phyloP scores from a whole-genome alignment of 805 yeast species.

The Ogataea henricii region DNA sequence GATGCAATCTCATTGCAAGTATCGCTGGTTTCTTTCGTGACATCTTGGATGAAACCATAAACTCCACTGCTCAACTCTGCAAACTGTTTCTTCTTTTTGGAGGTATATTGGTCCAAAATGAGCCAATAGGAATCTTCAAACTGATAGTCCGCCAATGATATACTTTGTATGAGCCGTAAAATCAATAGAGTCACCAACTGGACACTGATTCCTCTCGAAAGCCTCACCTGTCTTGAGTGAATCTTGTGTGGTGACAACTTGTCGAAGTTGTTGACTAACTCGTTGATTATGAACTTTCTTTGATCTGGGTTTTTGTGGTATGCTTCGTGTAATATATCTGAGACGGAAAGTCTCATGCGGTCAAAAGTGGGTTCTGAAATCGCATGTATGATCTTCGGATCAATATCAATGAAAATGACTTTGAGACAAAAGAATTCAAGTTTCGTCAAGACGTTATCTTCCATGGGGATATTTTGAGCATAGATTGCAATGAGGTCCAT shows the following conservation, averaged over 20 bases:
- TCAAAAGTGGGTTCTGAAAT: constrained; percentile 26
- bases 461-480: constrained; percentile 28
- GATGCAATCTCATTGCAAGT: constrained; percentile 35
- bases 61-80: constrained; percentile 15
- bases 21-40: constrained; percentile 10
- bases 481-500: constrained; percentile 23
- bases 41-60: constrained; percentile 11
- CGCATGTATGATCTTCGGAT: constrained; percentile 27
- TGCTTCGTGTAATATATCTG: constrained; percentile 38
- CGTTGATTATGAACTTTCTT: constrained; percentile 60
- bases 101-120: constrained; percentile 7
- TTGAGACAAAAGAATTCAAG: constrained; percentile 54
- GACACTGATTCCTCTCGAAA: constrained; percentile 48
- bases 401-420: constrained; percentile 42
- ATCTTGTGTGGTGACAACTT: constrained; percentile 48
- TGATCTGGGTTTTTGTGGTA: constrained; percentile 51
- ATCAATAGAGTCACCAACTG: constrained; percentile 51
- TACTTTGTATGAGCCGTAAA: constrained; percentile 41
- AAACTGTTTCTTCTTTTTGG: constrained; percentile 16
- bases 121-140: constrained; percentile 30
- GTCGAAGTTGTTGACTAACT: constrained; percentile 54
- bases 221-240: constrained; percentile 43
- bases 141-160: constrained; percentile 15
- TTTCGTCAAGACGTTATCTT: constrained; percentile 57
- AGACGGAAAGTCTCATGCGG: constrained; percentile 30